A percentile compares a stretch with the other conserved stretches of the same genome.
phyloP scores from a whole-genome alignment of 805 yeast genomes.

The Saccharomycopsis selenospora region DNA sequence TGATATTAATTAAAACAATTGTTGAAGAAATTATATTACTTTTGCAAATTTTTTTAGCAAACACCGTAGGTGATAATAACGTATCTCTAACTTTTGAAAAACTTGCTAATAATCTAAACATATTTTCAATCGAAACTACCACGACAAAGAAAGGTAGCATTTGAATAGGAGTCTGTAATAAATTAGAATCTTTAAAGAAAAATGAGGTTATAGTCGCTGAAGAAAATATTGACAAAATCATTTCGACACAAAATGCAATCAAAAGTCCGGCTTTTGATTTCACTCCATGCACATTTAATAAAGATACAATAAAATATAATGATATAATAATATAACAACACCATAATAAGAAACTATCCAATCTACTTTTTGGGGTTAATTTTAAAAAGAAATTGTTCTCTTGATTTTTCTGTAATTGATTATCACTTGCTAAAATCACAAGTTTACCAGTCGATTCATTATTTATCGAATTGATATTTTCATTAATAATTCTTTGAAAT shows the following conservation, averaged over 20 bases:
- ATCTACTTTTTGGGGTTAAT: constrained; percentile 20
- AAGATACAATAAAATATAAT: constrained; percentile 31
- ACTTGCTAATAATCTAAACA: constrained; percentile 38
- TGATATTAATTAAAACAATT: constrained; percentile 28
- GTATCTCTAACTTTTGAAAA: constrained; percentile 28
- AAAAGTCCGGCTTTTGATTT: constrained; percentile 41
- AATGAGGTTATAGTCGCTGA: constrained; percentile 38
- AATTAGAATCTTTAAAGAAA: constrained; percentile 30
- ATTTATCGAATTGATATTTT: neutral
- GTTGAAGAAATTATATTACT: constrained; percentile 35
- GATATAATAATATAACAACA: constrained; percentile 27
- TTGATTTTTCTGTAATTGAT: constrained; percentile 2
- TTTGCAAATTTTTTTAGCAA: constrained; percentile 31
- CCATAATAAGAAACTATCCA: constrained; percentile 25
- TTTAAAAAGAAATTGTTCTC: constrained; percentile 10
- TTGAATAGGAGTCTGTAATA: constrained; percentile 32
- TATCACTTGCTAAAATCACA: constrained; percentile 6
- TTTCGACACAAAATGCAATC: constrained; percentile 37
- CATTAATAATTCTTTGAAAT: constrained; percentile 8
- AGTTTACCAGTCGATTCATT: neutral
- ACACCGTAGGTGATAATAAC: constrained; percentile 37
- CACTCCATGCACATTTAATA: constrained; percentile 36
- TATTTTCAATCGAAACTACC: constrained; percentile 40
- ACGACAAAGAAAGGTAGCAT: constrained; percentile 36
- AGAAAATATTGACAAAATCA: constrained; percentile 33